Conservation (phyloP, 148 eudicot genomes). For the Talinum fruticosum region DNA sequence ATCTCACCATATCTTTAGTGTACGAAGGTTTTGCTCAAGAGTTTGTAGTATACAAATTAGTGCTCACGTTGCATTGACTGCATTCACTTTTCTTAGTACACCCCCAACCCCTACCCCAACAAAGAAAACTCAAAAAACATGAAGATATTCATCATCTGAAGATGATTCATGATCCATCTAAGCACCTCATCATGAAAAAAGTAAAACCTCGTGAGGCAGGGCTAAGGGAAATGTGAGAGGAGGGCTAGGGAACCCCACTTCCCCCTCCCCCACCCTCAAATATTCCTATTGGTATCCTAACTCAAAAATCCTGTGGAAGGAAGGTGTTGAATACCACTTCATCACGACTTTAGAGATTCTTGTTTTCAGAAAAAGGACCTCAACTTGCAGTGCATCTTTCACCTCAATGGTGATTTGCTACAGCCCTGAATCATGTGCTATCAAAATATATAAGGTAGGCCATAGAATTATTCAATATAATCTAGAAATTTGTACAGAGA, state of each 20-base stretch:
- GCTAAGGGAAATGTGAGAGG: not conserved
- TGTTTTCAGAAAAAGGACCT: not conserved
- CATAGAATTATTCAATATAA: not conserved
- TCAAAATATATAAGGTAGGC: not conserved
- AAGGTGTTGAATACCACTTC: not conserved
- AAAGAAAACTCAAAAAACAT: no score
- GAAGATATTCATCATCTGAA: no score
- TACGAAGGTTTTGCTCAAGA: no score
- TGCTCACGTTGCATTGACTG: not conserved
- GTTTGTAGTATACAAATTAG: not conserved
- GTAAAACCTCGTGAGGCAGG: not conserved
- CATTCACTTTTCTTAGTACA: not conserved
- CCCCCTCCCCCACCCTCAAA: not conserved
- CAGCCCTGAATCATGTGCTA: not conserved
- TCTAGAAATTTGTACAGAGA: not conserved
- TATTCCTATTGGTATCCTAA: not conserved
- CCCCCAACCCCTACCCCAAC: not conserved
- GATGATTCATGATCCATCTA: not conserved
- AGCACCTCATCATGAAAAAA: not conserved
- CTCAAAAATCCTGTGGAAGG: not conserved
- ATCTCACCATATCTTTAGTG: no score
- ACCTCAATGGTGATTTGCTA: not conserved
- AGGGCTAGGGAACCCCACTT: no score
- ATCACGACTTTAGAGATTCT: not conserved
- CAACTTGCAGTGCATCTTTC: not conserved